These are phyloP conservation scores for Fusarium albosuccineum DNA, from an alignment of 2,329 filamentous ascomycete genomes.

Conservation along the genomic window DNA sequence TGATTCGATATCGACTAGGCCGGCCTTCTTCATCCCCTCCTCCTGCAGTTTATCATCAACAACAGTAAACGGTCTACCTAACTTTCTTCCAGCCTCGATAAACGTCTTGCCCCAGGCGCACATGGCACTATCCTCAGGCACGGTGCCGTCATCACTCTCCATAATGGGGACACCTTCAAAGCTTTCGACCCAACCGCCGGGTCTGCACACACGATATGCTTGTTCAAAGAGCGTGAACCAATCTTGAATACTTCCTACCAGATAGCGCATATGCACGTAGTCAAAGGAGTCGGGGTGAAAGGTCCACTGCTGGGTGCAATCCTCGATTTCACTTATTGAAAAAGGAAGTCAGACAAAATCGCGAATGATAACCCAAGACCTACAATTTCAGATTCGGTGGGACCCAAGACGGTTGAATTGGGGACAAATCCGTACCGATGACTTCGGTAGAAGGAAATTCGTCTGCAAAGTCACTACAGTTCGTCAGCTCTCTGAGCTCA, in stretches of 20 bases:
- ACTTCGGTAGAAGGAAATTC: conserved; percentile 58
- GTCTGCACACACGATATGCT: conserved; percentile 64
- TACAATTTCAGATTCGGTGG: conserved; percentile 57
- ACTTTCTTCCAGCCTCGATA: conserved; percentile 42
- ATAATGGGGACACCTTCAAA: conserved; percentile 41
- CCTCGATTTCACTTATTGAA: conserved; percentile 34
- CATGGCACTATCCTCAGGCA: conserved; percentile 43
- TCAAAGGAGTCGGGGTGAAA: conserved; percentile 60
- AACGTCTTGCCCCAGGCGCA: conserved; percentile 43
- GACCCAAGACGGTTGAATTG: conserved; percentile 67
- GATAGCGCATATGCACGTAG: conserved; percentile 69
- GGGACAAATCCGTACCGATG: conserved; percentile 66
- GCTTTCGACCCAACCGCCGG: conserved; percentile 61
- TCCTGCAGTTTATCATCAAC: conserved; percentile 14
- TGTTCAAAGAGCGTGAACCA: conserved; percentile 67
- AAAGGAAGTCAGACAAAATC: not conserved
- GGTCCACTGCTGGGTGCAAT: conserved; percentile 48
- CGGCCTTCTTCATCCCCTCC: conserved; percentile 19
- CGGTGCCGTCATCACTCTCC: conserved; percentile 47
- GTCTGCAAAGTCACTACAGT: conserved; percentile 61
- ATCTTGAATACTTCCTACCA: conserved; percentile 68
- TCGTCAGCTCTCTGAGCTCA: not conserved
- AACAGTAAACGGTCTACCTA: conserved; percentile 44
- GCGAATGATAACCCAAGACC: not conserved
- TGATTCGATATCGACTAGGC: conserved; percentile 17